Evolutionary conservation across 108 stramenopile genomes (phyloP).

Genomic region (Nannochloropsis granulata): DNA sequence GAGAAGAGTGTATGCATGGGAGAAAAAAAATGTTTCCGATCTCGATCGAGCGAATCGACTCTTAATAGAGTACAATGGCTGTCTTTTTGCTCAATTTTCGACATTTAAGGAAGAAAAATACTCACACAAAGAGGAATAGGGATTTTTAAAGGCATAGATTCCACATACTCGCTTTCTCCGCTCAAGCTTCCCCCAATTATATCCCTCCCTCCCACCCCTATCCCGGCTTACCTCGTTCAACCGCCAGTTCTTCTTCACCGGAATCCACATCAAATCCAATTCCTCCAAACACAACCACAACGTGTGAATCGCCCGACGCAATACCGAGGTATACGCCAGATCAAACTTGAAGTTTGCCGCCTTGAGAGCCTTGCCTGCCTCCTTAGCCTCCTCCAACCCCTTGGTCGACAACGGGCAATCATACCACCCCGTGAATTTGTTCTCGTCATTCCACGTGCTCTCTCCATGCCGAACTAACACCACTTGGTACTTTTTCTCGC

Average conservation of each 20-base stretch:
- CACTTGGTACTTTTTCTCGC: neutral
- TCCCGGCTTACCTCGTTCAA: slow-evolving; percentile 63
- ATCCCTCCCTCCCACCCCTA: no score
- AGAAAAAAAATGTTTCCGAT: no score
- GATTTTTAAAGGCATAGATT: no score
- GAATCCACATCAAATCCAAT: slow-evolving; percentile 77
- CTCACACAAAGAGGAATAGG: no score
- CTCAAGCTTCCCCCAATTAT: no score
- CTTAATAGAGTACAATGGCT: no score
- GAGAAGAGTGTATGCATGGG: no score
- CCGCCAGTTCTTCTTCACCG: slow-evolving; percentile 65
- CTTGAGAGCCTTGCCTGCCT: slow-evolving; percentile 59
- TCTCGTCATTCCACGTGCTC: slow-evolving; percentile 88
- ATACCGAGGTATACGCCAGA: slow-evolving; percentile 83
- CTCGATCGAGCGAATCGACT: no score
- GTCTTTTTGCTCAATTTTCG: no score
- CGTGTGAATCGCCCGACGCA: slow-evolving; percentile 20
- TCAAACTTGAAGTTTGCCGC: slow-evolving; percentile 66
- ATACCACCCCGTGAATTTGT: slow-evolving; percentile 84
- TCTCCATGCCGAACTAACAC: slow-evolving; percentile 68
- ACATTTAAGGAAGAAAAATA: no score
- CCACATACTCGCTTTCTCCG: no score
- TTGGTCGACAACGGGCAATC: slow-evolving; percentile 72
- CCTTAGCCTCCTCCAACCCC: slow-evolving; percentile 63
- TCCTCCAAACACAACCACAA: slow-evolving; percentile 51